A percentile compares a stretch with the other conserved stretches of the same genome.
Evolutionary conservation across 495 filamentous ascomycete species (phyloP).

Genomic region (Talaromyces wortmannii): DNA sequence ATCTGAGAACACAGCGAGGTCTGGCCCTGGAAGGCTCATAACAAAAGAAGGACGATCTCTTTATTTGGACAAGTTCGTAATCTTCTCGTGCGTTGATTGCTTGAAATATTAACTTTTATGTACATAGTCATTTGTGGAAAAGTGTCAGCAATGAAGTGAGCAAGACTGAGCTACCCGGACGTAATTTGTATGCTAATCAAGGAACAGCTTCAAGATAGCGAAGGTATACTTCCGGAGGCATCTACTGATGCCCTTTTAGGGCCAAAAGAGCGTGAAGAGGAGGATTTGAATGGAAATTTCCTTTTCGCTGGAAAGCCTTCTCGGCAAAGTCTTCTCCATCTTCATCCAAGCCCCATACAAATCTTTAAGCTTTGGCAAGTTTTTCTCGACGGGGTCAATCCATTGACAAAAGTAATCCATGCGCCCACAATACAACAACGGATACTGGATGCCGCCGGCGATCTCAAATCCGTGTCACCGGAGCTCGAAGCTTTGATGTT

Average conservation of each 20-base stretch:
- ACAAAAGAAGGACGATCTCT: slow-evolving; percentile 31
- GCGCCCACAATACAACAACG: slow-evolving; percentile 47
- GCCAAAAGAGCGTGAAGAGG: slow-evolving; percentile 8
- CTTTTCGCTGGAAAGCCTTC: slow-evolving; percentile 11
- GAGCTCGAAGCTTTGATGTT: slow-evolving; percentile 42
- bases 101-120: slow-evolving; percentile 4
- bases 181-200: not conserved
- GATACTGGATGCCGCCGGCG: slow-evolving; percentile 31
- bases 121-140: slow-evolving; percentile 38
- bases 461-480: slow-evolving; percentile 22
- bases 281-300: slow-evolving; percentile 12
- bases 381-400: slow-evolving; percentile 61
- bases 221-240: slow-evolving; percentile 27
- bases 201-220: slow-evolving; percentile 38
- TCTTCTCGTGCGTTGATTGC: not conserved
- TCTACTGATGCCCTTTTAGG: slow-evolving; percentile 7
- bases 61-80: slow-evolving; percentile 39
- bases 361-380: slow-evolving; percentile 68
- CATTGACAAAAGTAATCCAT: slow-evolving; percentile 65
- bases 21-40: slow-evolving; percentile 23
- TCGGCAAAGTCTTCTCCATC: slow-evolving; percentile 11
- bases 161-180: not conserved
- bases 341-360: slow-evolving; percentile 63
- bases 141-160: slow-evolving; percentile 44
- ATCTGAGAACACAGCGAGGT: not conserved